Conservation (phyloP, 2,329 filamentous ascomycete genomes). For the Stemphylium vesicarium region DNA sequence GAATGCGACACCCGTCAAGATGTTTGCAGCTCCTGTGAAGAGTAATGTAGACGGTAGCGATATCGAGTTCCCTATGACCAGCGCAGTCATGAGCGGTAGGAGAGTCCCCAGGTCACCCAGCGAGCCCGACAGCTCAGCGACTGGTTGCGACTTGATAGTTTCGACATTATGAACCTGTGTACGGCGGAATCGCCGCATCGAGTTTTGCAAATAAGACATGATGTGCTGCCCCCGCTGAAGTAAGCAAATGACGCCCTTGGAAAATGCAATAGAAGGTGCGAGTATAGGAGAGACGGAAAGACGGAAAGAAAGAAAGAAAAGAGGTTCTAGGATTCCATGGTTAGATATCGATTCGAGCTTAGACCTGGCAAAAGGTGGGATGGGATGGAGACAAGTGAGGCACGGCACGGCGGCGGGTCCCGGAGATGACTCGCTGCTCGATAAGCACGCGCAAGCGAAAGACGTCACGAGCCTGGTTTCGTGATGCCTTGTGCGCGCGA, state of each 20-base stretch:
- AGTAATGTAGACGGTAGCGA: constrained; percentile 83
- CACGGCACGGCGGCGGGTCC: neutral
- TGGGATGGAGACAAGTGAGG: neutral
- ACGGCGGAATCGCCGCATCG: constrained; percentile 38
- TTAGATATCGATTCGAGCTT: neutral
- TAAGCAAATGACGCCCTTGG: neutral
- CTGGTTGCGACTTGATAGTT: constrained; percentile 62
- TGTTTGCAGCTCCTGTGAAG: constrained; percentile 86
- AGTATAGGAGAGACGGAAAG: neutral
- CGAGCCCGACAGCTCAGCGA: constrained; percentile 85
- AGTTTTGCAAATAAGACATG: constrained; percentile 31
- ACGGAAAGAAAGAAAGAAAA: neutral
- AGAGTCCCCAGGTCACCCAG: constrained; percentile 89
- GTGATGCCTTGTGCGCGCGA: constrained; percentile 3
- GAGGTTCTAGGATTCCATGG: constrained; percentile 2
- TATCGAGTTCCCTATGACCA: constrained; percentile 79
- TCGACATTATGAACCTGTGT: constrained; percentile 58
- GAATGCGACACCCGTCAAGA: constrained; percentile 80
- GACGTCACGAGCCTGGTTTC: constrained; percentile 10
- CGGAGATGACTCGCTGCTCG: neutral
- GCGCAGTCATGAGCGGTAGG: constrained; percentile 85
- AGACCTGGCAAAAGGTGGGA: constrained; percentile 1
- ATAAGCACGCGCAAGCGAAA: constrained; percentile 6
- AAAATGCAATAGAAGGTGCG: neutral
- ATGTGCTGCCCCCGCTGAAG: neutral